Conservation (phyloP, 495 filamentous ascomycete genomes). For the Neurospora sp. region DNA sequence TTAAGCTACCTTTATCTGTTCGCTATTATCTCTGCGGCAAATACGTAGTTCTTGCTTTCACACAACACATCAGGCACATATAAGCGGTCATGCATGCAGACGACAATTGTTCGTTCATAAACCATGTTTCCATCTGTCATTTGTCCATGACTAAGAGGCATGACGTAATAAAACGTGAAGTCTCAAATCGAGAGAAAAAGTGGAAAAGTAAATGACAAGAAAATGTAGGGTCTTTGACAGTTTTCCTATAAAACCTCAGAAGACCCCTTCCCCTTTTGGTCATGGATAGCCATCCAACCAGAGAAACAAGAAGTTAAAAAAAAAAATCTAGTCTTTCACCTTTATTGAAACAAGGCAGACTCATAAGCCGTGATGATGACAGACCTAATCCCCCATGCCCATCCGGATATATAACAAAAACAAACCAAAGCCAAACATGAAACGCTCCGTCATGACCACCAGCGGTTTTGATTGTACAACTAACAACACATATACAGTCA, state of each 20-base stretch:
- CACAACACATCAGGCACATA: neutral
- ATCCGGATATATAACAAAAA: conserved; percentile 12
- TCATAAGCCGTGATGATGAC: conserved; percentile 1
- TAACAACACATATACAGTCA: conserved; percentile 27
- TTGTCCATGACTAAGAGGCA: neutral
- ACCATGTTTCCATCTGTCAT: neutral
- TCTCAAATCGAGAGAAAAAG: neutral
- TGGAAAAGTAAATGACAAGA: neutral
- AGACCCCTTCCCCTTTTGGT: neutral
- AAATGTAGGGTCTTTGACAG: neutral
- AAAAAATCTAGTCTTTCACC: neutral
- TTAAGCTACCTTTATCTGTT: neutral
- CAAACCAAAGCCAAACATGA: conserved; percentile 18
- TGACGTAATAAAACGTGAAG: neutral
- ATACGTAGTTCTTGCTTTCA: neutral
- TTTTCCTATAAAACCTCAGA: neutral
- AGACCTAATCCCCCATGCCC: conserved; percentile 2
- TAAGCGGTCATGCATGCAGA: neutral
- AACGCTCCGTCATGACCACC: neutral
- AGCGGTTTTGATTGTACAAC: conserved; percentile 2
- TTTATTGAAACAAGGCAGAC: neutral
- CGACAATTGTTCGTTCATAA: neutral
- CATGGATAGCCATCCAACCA: neutral
- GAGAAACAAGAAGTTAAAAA: neutral
- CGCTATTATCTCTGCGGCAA: neutral